Base-by-base conservation (phyloP, 2,329 filamentous ascomycete species). In the Rhinocladiella similis region DNA sequence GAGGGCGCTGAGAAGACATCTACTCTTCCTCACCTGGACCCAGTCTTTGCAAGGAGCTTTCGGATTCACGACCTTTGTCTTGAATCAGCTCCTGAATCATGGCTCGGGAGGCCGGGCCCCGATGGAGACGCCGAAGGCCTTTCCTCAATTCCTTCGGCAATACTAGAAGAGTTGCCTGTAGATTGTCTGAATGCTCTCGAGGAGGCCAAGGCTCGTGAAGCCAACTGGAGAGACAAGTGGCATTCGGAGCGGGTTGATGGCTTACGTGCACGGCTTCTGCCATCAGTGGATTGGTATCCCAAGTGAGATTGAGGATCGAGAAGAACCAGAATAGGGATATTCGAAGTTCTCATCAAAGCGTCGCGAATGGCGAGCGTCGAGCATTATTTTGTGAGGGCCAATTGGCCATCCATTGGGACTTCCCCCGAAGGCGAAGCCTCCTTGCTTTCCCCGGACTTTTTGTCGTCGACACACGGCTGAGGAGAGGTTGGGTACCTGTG, bases 151-250 rank as follows among this genome's bases (percentile, higher is more conserved):
- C 79, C 56, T 70, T 64, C 73, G 2, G 73, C 76, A 22, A 69
- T 79, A 41, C 64, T 79, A 5, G 71, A 71, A 13, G 71, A 76
- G 46, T 66, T 80, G 20, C 76, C 77, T 1, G 60, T 67, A 1
- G 74, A 77, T 7, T 94, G 90, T 70, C 83, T 88, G 36, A 75
- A 78, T 36, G 88, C 89, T 0, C 91, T 96, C 60, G 78, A 91
- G 49, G 77, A 82, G 51, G 87, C 90, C 2, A 76, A 85, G 50
- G 74, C 75, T 10, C 78, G 81, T 53, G 90, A 96, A 71, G 71
- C 74, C 58, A 74, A 81, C 52, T 97, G 91, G 89, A 89, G 89
- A 70, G 77, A 73, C 29, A 81, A 80, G 61, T 96, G 91, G 90
- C 83, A 82, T 14, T 80, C 82, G 4, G 92, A 97, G 73, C 77